Percentiles rank a stretch among this genome's conserved stretches.
phyloP scores from a whole-genome alignment of 2,329 filamentous ascomycete genomes.

The Chalara sp. region DNA sequence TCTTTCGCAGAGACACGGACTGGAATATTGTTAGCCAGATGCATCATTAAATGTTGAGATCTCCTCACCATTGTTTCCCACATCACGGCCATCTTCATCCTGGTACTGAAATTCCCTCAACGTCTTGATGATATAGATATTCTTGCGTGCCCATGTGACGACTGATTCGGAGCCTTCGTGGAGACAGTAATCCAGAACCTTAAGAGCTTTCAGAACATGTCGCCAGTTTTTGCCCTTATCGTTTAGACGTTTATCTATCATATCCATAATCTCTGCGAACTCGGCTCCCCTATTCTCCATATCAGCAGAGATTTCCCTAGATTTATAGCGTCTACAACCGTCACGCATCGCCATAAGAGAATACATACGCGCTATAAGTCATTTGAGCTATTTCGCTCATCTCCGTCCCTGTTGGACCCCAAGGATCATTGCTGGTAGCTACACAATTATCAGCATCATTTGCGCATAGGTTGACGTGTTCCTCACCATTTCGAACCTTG shows the following conservation, averaged over 20 bases:
- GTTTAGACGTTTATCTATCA: slow-evolving; percentile 96
- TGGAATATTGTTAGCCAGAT: slow-evolving; percentile 35
- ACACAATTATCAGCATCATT: slow-evolving; percentile 25
- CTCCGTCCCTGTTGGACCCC: slow-evolving; percentile 94
- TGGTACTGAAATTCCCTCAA: slow-evolving; percentile 94
- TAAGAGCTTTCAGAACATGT: slow-evolving; percentile 93
- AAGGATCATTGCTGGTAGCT: slow-evolving; percentile 98
- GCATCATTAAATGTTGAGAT: neutral
- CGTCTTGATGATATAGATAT: slow-evolving; percentile 98
- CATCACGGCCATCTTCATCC: slow-evolving; percentile 90
- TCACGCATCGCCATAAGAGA: neutral
- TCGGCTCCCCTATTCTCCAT: slow-evolving; percentile 62
- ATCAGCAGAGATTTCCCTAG: neutral
- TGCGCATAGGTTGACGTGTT: slow-evolving; percentile 17
- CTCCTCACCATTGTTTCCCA: slow-evolving; percentile 84
- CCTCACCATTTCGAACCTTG: slow-evolving; percentile 93
- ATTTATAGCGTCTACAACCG: too few species aligned
- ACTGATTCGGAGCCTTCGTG: slow-evolving; percentile 96
- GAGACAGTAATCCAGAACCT: slow-evolving; percentile 95
- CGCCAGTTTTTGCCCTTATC: slow-evolving; percentile 99
- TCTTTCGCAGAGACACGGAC: slow-evolving; percentile 96
- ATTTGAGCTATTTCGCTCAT: slow-evolving; percentile 98
- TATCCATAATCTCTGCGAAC: slow-evolving; percentile 99
- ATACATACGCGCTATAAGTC: slow-evolving; percentile 88
- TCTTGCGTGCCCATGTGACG: slow-evolving; percentile 96